Evolutionary conservation across 768 basidiomycete genomes (phyloP).

Genomic region (Postia placenta): DNA sequence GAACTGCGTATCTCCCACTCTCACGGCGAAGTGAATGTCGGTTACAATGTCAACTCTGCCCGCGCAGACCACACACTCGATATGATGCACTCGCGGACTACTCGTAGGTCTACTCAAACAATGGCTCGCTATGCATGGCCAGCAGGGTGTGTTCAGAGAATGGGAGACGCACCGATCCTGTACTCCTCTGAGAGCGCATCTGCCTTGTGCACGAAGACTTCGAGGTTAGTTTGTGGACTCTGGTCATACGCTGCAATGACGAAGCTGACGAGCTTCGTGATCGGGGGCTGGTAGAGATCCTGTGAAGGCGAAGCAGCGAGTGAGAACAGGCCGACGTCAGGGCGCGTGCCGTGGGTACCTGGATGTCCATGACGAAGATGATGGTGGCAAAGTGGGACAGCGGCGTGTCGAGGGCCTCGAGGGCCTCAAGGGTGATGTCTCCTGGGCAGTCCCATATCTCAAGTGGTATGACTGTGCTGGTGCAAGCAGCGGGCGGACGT

Average conservation of each 20-base stretch:
- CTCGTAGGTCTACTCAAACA: too few relatives aligned
- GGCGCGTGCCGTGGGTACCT: constrained; percentile 44
- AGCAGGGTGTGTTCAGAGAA: background rate
- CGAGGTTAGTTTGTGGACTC: constrained; percentile 73
- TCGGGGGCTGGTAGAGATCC: constrained; percentile 82
- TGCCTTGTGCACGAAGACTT: constrained; percentile 94
- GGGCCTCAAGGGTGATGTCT: constrained; percentile 72
- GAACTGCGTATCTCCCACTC: too few relatives aligned
- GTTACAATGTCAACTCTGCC: too few relatives aligned
- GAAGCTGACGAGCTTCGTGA: constrained; percentile 76
- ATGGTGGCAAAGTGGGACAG: constrained; percentile 78
- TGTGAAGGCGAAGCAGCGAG: constrained; percentile 20
- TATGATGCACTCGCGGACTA: too few relatives aligned
- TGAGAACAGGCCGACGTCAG: background rate
- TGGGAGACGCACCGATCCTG: constrained; percentile 68
- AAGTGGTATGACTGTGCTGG: constrained; percentile 84
- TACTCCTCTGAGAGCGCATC: constrained; percentile 90
- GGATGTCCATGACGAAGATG: constrained; percentile 93
- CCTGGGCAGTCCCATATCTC: constrained; percentile 97
- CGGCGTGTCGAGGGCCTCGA: constrained; percentile 69
- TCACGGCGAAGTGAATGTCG: too few relatives aligned
- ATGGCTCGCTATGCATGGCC: too few relatives aligned
- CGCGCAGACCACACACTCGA: too few relatives aligned
- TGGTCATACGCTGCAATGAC: constrained; percentile 70
- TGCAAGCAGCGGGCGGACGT: constrained; percentile 2